These are phyloP conservation scores for Candida nanaspora DNA, from an alignment of 805 yeast genomes.

Conservation along the genomic window DNA sequence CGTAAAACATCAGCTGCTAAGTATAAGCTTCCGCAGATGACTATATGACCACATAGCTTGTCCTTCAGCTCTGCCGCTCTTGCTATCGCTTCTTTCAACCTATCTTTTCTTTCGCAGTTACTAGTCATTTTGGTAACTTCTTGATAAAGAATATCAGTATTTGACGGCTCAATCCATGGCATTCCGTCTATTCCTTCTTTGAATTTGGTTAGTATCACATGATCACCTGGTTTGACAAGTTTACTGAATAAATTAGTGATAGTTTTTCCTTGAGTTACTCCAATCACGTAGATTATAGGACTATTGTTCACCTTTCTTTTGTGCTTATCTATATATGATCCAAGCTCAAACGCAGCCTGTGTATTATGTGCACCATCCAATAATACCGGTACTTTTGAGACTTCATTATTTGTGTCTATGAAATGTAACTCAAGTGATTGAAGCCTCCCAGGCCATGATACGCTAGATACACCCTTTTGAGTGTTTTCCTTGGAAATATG, in stretches of 20 bases:
- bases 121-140: slow-evolving; percentile 13
- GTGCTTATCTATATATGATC: slow-evolving; percentile 37
- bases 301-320: slow-evolving; percentile 3
- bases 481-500: slow-evolving; percentile 23
- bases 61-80: slow-evolving; percentile 11
- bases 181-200: slow-evolving; percentile 64
- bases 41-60: slow-evolving; percentile 19
- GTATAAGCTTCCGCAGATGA: slow-evolving; percentile 68
- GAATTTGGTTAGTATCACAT: slow-evolving; percentile 57
- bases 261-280: slow-evolving; percentile 70
- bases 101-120: slow-evolving; percentile 18
- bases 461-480: slow-evolving; percentile 42
- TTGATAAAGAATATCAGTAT: slow-evolving; percentile 23
- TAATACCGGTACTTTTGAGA: slow-evolving; percentile 30
- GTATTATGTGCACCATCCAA: slow-evolving; percentile 94
- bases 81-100: slow-evolving; percentile 21
- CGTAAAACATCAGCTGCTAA: slow-evolving; percentile 51
- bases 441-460: slow-evolving; percentile 85
- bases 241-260: slow-evolving; percentile 42
- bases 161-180: slow-evolving; percentile 80
- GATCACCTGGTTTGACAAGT: slow-evolving; percentile 44
- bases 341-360: slow-evolving; percentile 72
- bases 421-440: slow-evolving; percentile 39
- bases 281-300: slow-evolving; percentile 52
- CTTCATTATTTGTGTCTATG: slow-evolving; percentile 2